Evolutionary conservation across 768 basidiomycete species (phyloP).

Genomic region (Lentinula guzmanii): DNA sequence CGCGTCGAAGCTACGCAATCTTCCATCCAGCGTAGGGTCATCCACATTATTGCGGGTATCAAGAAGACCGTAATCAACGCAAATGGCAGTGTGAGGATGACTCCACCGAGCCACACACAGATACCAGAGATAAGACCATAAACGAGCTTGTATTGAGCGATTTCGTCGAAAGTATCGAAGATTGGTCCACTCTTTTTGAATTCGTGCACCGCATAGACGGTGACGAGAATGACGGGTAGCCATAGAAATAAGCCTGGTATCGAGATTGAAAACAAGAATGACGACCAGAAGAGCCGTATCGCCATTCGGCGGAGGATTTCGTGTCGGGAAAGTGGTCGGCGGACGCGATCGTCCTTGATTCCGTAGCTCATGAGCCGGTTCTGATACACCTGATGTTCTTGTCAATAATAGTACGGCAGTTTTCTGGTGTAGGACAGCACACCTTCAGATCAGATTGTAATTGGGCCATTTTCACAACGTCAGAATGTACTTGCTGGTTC

Average conservation of each 20-base stretch:
- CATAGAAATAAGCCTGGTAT: constrained; percentile 78
- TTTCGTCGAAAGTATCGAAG: constrained; percentile 86
- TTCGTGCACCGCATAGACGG: constrained; percentile 63
- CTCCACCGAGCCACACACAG: constrained; percentile 52
- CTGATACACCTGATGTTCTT: constrained; percentile 57
- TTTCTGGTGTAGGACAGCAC: not conserved
- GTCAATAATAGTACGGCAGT: not conserved
- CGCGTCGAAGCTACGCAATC: constrained; percentile 77
- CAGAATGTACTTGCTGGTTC: constrained; percentile 14
- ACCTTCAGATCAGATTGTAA: constrained; percentile 60
- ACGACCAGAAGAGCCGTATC: constrained; percentile 59
- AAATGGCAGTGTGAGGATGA: constrained; percentile 58
- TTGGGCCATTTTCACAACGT: constrained; percentile 21
- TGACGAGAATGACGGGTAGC: constrained; percentile 71
- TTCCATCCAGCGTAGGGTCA: constrained; percentile 83
- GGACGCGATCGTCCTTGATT: constrained; percentile 83
- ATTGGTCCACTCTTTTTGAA: constrained; percentile 80
- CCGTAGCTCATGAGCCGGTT: constrained; percentile 59
- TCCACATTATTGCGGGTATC: constrained; percentile 82
- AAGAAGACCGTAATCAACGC: constrained; percentile 49
- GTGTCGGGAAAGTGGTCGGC: constrained; percentile 50
- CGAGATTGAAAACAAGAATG: constrained; percentile 57
- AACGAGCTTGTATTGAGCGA: constrained; percentile 83
- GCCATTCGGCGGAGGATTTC: constrained; percentile 58
- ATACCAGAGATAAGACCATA: constrained; percentile 75